Evolutionary conservation across 2,329 filamentous ascomycete species (phyloP).

Genomic region (Ophiostoma novo-ulmi): DNA sequence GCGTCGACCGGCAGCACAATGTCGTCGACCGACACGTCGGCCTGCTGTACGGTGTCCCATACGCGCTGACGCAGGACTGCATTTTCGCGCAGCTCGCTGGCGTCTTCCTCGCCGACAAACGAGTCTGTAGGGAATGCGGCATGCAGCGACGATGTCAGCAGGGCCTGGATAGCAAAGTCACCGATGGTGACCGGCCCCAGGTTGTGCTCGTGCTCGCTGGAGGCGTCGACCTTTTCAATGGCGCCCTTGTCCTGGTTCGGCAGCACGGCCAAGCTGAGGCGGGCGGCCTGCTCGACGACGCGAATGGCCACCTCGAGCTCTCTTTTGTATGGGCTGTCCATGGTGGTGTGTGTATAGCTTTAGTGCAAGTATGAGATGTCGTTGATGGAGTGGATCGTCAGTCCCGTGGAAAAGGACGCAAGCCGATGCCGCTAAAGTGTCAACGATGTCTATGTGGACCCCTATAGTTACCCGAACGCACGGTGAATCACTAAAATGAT

Average conservation of each 20-base stretch:
- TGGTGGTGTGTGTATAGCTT: neutral
- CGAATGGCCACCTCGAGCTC: constrained; percentile 43
- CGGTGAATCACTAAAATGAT: neutral
- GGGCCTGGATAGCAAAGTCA: constrained; percentile 55
- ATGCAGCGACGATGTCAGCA: constrained; percentile 48
- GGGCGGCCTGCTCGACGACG: constrained; percentile 43
- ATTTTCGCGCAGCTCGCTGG: constrained; percentile 43
- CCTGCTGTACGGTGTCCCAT: constrained; percentile 41
- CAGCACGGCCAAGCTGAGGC: constrained; percentile 47
- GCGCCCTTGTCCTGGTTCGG: constrained; percentile 45
- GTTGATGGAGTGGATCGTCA: neutral
- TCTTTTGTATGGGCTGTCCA: constrained; percentile 36
- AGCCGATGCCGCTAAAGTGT: constrained; percentile 3
- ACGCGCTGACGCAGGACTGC: constrained; percentile 43
- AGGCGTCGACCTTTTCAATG: constrained; percentile 30
- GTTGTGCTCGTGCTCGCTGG: constrained; percentile 44
- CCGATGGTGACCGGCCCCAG: constrained; percentile 54
- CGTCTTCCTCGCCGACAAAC: constrained; percentile 54
- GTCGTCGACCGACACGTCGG: constrained; percentile 30
- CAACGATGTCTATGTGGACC: neutral
- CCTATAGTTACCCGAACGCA: neutral
- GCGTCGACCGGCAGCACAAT: constrained; percentile 35
- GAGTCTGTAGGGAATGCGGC: constrained; percentile 46
- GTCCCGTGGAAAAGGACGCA: neutral
- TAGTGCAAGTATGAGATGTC: neutral